Evolutionary conservation across 495 filamentous ascomycete genomes (phyloP).

Genomic region (Penicillium odoratum): DNA sequence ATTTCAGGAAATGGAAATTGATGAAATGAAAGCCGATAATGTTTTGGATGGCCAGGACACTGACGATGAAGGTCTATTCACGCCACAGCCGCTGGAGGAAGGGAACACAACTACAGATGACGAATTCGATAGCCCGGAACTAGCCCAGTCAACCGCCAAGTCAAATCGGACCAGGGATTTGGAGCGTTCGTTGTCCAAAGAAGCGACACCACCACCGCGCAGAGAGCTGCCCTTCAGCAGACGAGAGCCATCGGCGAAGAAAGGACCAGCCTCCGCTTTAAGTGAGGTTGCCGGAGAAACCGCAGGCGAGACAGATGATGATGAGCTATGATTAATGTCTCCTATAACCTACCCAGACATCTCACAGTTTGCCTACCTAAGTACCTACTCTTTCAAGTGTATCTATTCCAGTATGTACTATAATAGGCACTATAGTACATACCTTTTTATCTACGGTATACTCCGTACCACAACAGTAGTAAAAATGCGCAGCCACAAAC

Average conservation of each 20-base stretch:
- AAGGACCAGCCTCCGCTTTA: constrained; percentile 2
- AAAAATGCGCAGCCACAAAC: too few species aligned
- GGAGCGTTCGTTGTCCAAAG: constrained; percentile 16
- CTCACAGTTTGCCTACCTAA: too few species aligned
- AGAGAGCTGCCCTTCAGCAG: constrained; percentile 43
- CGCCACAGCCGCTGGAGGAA: constrained; percentile 35
- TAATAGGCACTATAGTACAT: too few species aligned
- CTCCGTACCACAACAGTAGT: too few species aligned
- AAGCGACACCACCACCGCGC: constrained; percentile 34
- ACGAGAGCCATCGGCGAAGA: constrained; percentile 8
- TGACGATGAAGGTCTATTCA: constrained; percentile 41
- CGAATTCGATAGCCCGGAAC: constrained; percentile 12
- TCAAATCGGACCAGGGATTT: neutral
- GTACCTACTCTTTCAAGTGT: too few species aligned
- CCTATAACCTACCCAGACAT: too few species aligned
- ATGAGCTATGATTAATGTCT: constrained; percentile 41
- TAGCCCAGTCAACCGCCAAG: neutral
- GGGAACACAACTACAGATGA: constrained; percentile 45
- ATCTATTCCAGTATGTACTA: too few species aligned
- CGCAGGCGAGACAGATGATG: constrained; percentile 53
- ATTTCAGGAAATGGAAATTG: constrained; percentile 62
- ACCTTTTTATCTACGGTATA: too few species aligned
- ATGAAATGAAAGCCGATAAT: constrained; percentile 29
- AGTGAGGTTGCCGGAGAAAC: constrained; percentile 30
- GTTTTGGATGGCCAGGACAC: constrained; percentile 34